Conservation (phyloP, 805 yeast species). For the Lipomyces kockii region DNA sequence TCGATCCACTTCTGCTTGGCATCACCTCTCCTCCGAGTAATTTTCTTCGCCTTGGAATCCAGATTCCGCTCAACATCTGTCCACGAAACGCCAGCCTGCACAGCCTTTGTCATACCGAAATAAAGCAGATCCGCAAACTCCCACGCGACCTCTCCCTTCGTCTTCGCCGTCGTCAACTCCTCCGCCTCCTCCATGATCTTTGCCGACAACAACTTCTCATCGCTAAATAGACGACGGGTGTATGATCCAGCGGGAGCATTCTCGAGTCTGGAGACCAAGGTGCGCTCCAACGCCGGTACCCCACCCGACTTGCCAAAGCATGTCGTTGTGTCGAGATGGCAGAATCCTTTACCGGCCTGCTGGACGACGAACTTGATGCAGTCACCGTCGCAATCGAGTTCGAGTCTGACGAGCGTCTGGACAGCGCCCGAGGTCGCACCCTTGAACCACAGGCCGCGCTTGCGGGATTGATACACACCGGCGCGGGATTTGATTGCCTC, state of each 20-base stretch:
- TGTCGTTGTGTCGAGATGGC: constrained; percentile 80
- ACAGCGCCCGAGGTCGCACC: constrained; percentile 97
- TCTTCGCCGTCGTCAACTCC: constrained; percentile 84
- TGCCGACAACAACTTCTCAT: constrained; percentile 74
- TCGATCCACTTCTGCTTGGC: constrained; percentile 81
- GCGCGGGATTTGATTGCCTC: constrained; percentile 80
- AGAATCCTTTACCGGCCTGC: constrained; percentile 87
- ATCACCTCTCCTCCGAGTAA: constrained; percentile 92
- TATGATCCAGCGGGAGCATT: constrained; percentile 93
- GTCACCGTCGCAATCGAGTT: constrained; percentile 90
- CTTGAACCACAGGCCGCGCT: constrained; percentile 91
- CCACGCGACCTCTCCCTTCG: constrained; percentile 80
- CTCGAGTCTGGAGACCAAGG: constrained; percentile 62
- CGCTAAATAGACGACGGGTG: constrained; percentile 84
- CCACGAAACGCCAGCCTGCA: constrained; percentile 76
- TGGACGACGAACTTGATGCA: constrained; percentile 84
- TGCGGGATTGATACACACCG: constrained; percentile 93
- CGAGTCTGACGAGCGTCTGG: constrained; percentile 69
- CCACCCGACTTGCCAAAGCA: constrained; percentile 82
- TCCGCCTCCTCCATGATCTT: constrained; percentile 96
- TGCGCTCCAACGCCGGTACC: constrained; percentile 65
- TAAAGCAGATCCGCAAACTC: constrained; percentile 92
- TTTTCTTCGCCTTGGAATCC: constrained; percentile 80
- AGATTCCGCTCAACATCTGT: constrained; percentile 83
- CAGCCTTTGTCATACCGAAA: constrained; percentile 67